phyloP scores from a whole-genome alignment of 345 rosid species.

The Dipteronia dyeriana region DNA sequence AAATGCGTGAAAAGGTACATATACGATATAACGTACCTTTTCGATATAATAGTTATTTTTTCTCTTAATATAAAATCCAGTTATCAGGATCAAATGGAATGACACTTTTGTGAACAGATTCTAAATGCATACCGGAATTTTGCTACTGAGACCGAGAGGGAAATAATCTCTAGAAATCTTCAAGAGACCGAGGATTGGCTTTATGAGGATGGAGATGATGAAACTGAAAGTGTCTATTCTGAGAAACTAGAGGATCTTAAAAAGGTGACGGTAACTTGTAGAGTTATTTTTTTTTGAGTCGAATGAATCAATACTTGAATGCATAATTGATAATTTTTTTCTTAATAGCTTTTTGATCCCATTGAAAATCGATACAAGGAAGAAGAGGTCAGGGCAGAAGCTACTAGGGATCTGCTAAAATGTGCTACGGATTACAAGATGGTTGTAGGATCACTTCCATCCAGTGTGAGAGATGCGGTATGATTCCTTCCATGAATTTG shows the following conservation, averaged over 20 bases:
- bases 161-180: slow-evolving; percentile 58
- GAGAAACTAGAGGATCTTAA: slow-evolving; percentile 58
- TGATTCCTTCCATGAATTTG: slow-evolving; percentile 12
- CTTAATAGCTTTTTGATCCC: slow-evolving; percentile 64
- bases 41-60: neutral
- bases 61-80: neutral
- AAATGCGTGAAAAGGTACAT: slow-evolving; percentile 82
- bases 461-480: slow-evolving; percentile 55
- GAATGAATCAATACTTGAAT: neutral
- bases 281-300: neutral
- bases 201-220: slow-evolving; percentile 79
- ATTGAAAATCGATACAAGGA: slow-evolving; percentile 62
- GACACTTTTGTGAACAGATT: slow-evolving; percentile 44
- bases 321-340: neutral
- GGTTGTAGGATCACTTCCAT: slow-evolving; percentile 53
- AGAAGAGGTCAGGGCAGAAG: slow-evolving; percentile 59
- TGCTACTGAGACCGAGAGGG: slow-evolving; percentile 60
- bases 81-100: slow-evolving; percentile 4
- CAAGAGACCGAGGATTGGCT: slow-evolving; percentile 87
- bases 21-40: too few relatives aligned
- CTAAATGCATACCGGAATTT: slow-evolving; percentile 56
- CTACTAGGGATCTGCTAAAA: slow-evolving; percentile 55
- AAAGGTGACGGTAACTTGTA: slow-evolving; percentile 38
- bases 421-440: slow-evolving; percentile 44
- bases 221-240: slow-evolving; percentile 60